Evolutionary conservation across 768 basidiomycete species (phyloP).

Genomic region (Paxillus rubicundulus): DNA sequence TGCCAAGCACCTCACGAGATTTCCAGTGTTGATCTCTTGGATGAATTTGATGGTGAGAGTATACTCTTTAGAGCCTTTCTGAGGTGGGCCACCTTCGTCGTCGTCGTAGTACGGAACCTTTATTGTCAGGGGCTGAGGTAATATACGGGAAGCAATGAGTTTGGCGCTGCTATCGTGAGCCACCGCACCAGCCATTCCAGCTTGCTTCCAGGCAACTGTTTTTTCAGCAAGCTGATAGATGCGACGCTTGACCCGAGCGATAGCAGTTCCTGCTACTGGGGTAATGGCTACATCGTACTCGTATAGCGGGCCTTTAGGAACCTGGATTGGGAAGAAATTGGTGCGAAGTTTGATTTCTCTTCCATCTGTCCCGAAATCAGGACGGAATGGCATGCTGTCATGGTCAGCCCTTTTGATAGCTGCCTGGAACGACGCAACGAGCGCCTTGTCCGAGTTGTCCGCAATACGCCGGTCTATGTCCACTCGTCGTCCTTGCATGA

Average conservation of each 20-base stretch:
- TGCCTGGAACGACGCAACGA: slow-evolving; percentile 37
- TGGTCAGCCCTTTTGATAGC: slow-evolving; percentile 20
- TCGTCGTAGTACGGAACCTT: slow-evolving; percentile 44
- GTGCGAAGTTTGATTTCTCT: slow-evolving; percentile 45
- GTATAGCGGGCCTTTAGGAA: slow-evolving; percentile 45
- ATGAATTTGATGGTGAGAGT: slow-evolving; percentile 42
- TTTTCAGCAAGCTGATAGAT: slow-evolving; percentile 50
- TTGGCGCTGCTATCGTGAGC: slow-evolving; percentile 50
- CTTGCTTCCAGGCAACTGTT: slow-evolving; percentile 39
- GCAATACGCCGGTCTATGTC: slow-evolving; percentile 53
- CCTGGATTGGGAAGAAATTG: slow-evolving; percentile 50
- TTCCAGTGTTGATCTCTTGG: slow-evolving; percentile 43
- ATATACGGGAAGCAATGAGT: slow-evolving; percentile 39
- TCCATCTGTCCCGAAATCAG: slow-evolving; percentile 45
- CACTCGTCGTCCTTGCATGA: slow-evolving; percentile 37
- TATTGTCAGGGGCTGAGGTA: slow-evolving; percentile 43
- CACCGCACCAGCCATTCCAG: slow-evolving; percentile 38
- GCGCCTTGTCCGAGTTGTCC: slow-evolving; percentile 41
- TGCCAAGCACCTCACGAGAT: slow-evolving; percentile 37
- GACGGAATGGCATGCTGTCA: slow-evolving; percentile 44
- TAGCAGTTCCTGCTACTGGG: slow-evolving; percentile 32
- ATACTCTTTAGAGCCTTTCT: slow-evolving; percentile 39
- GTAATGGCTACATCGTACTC: slow-evolving; percentile 48
- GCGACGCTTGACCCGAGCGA: slow-evolving; percentile 42
- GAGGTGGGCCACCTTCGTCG: slow-evolving; percentile 36